These are phyloP conservation scores for Xylariales sp. DNA, from an alignment of 2,329 filamentous ascomycete species.

Conservation along the genomic window DNA sequence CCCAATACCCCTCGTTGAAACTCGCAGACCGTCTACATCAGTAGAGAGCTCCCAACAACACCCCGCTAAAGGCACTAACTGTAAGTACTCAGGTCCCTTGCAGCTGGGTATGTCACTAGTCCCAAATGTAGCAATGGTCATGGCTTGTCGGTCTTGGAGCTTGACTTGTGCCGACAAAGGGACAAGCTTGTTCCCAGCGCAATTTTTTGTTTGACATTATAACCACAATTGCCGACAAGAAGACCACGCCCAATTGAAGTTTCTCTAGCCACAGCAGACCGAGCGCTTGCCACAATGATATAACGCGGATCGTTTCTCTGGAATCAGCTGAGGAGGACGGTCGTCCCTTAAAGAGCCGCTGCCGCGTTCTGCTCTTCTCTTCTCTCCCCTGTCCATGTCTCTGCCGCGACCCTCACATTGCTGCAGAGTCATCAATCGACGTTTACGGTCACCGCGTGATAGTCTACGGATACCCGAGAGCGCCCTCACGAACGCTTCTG, in stretches of 20 bases:
- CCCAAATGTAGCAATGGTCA: no score
- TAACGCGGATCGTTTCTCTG: neutral
- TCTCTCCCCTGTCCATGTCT: constrained; percentile 34
- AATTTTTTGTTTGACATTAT: no score
- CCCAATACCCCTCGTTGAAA: no score
- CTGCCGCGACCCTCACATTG: constrained; percentile 39
- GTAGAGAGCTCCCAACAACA: no score
- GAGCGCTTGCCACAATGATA: neutral
- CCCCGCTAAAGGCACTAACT: no score
- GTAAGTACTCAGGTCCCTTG: no score
- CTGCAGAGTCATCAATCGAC: constrained; percentile 42
- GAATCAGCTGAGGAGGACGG: constrained; percentile 7
- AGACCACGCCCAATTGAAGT: constrained; percentile 3
- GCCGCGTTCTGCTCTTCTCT: constrained; percentile 7
- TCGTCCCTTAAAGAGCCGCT: neutral
- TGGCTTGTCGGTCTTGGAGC: no score
- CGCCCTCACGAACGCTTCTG: constrained; percentile 45
- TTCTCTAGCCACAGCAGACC: neutral
- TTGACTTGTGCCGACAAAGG: no score
- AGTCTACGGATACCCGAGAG: constrained; percentile 58
- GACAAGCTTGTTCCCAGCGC: no score
- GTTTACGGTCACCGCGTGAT: constrained; percentile 33
- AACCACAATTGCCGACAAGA: no score
- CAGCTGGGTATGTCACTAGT: no score
- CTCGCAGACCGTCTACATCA: no score